Conservation (phyloP, 768 basidiomycete species). For the Auricularia auricula-judae region DNA sequence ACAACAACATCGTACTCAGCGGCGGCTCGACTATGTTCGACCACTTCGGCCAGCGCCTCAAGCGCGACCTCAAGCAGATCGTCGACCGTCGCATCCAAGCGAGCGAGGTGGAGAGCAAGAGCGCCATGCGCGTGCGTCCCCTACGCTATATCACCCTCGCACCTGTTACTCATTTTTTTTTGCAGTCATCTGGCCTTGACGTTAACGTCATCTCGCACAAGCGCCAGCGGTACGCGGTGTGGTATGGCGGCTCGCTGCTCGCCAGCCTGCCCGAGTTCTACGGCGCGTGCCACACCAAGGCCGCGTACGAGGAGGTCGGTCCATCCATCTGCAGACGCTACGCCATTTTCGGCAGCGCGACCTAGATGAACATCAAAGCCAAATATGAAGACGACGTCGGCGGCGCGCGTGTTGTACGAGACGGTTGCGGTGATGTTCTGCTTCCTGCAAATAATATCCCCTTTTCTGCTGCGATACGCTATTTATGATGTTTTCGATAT, state of each 20-base stretch:
- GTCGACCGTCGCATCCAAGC: constrained; percentile 84
- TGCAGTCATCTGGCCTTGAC: constrained; percentile 88
- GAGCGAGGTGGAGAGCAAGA: constrained; percentile 63
- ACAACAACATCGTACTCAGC: constrained; percentile 96
- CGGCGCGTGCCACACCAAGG: constrained; percentile 86
- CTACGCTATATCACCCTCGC: neutral
- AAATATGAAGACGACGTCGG: too few species aligned
- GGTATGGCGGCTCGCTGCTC: constrained; percentile 94
- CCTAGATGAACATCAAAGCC: constrained; percentile 24
- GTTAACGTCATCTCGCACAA: constrained; percentile 99
- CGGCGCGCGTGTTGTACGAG: neutral
- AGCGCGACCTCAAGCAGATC: constrained; percentile 88
- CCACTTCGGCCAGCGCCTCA: constrained; percentile 92
- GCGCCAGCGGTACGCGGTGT: constrained; percentile 94
- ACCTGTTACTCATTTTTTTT: neutral
- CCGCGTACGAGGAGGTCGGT: constrained; percentile 88
- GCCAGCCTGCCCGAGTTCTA: constrained; percentile 95
- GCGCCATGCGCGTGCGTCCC: constrained; percentile 52
- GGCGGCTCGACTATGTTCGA: constrained; percentile 99
- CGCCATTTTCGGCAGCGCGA: constrained; percentile 87
- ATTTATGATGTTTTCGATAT: too few species aligned
- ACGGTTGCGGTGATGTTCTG: neutral
- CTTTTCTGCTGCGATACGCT: too few species aligned
- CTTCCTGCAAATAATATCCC: neutral
- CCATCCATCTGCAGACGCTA: constrained; percentile 88